Conservation (phyloP, 306 rosid species). For the Cicer cuneatum region DNA sequence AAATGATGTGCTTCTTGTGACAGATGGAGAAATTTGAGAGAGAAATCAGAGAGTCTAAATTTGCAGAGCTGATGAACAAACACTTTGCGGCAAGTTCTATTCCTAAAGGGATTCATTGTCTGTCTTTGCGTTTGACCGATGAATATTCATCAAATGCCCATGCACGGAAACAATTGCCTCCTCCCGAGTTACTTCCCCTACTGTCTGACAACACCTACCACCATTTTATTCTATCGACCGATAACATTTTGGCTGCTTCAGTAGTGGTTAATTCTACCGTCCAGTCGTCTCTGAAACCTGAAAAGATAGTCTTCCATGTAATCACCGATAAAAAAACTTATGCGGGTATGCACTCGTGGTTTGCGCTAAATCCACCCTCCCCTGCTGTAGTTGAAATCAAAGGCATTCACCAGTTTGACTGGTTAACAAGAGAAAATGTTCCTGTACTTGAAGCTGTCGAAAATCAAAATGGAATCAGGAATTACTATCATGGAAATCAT, state of each 20-base stretch:
- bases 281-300: conserved; percentile 80
- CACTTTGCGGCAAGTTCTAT: conserved; percentile 95
- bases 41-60: conserved; percentile 87
- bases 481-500: conserved; percentile 97
- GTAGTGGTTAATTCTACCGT: conserved; percentile 95
- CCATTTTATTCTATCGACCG: conserved; percentile 92
- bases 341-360: conserved; percentile 99
- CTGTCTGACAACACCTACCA: conserved; percentile 87
- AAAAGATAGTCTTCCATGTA: conserved; percentile 94
- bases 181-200: conserved; percentile 93
- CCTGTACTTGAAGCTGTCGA: conserved; percentile 99
- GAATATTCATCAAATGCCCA: conserved; percentile 99
- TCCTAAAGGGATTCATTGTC: conserved; percentile 96
- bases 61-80: conserved; percentile 95
- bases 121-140: conserved; percentile 96
- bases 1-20: conserved; percentile 43
- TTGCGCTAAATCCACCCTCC: conserved; percentile 82
- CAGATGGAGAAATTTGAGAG: conserved; percentile 97
- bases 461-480: conserved; percentile 87
- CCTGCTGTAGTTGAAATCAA: conserved; percentile 98
- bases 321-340: conserved; percentile 98
- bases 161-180: conserved; percentile 95
- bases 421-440: conserved; percentile 98
- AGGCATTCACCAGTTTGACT: conserved; percentile 95
- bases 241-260: conserved; percentile 97